Conservation (phyloP, 805 yeast species). For the Hanseniaspora valbyensis region DNA sequence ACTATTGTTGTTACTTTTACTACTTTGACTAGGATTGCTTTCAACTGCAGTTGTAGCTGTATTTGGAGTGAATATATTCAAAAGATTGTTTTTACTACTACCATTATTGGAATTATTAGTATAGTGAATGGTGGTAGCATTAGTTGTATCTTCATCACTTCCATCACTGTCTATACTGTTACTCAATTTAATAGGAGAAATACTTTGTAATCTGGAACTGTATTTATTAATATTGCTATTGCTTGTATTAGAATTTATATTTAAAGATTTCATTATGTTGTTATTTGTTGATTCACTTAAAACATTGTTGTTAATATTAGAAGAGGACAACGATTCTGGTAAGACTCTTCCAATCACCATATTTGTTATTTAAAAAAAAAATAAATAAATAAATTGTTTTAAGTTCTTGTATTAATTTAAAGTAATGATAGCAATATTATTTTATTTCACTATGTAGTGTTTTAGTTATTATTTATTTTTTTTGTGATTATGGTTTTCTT, state of each 20-base stretch:
- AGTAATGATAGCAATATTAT: too few species aligned
- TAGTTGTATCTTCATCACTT: slow-evolving; percentile 9
- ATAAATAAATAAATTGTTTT: too few species aligned
- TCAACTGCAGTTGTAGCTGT: slow-evolving; percentile 14
- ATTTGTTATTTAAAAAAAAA: neutral
- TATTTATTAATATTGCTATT: slow-evolving; percentile 1
- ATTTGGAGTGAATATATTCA: slow-evolving; percentile 9
- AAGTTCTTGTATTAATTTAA: too few species aligned
- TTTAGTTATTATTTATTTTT: neutral
- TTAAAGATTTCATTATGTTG: neutral
- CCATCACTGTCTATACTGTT: slow-evolving; percentile 8
- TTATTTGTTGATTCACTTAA: slow-evolving; percentile 7
- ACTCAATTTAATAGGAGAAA: slow-evolving; percentile 8
- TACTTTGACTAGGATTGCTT: slow-evolving; percentile 2
- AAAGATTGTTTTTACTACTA: neutral
- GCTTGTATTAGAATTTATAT: neutral
- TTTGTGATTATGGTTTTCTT: neutral
- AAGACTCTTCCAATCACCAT: slow-evolving; percentile 11
- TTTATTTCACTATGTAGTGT: too few species aligned
- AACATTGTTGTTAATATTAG: neutral
- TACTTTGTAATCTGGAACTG: slow-evolving; percentile 4
- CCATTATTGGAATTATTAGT: neutral
- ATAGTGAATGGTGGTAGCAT: slow-evolving; percentile 4
- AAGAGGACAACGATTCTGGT: slow-evolving; percentile 1
- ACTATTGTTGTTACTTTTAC: neutral